phyloP scores from a whole-genome alignment of 2,329 filamentous ascomycete species.

The Fusarium sp. region DNA sequence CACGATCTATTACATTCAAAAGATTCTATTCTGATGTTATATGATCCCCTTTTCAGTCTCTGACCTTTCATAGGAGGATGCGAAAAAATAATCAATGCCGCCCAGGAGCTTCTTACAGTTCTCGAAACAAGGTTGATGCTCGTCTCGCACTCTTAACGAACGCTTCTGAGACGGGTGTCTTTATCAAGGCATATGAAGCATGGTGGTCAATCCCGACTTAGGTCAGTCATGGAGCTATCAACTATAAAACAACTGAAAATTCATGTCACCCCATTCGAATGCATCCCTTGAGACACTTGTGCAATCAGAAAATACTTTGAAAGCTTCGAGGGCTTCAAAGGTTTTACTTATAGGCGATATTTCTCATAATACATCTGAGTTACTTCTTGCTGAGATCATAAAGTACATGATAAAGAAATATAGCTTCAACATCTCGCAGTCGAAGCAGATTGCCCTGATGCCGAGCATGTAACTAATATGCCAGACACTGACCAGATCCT shows the following conservation, averaged over 20 bases:
- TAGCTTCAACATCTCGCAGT: conserved; percentile 28
- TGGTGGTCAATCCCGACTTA: not conserved
- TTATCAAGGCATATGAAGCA: too few relatives aligned
- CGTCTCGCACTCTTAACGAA: not conserved
- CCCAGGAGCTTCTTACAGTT: too few relatives aligned
- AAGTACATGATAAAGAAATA: conserved; percentile 32
- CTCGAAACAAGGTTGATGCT: too few relatives aligned
- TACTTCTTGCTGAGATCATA: conserved; percentile 26
- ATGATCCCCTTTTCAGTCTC: too few relatives aligned
- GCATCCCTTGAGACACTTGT: conserved; percentile 1
- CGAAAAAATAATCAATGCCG: too few relatives aligned
- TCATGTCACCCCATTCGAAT: conserved; percentile 15
- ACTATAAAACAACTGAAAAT: conserved; percentile 12
- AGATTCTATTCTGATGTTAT: too few relatives aligned
- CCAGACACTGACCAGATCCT: conserved; percentile 7
- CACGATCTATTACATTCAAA: too few relatives aligned
- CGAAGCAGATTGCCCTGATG: conserved; percentile 30
- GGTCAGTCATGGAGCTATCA: conserved; percentile 4
- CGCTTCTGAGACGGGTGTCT: not conserved
- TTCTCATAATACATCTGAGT: conserved; percentile 28
- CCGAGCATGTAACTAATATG: conserved; percentile 25
- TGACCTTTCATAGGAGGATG: too few relatives aligned
- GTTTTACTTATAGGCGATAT: conserved; percentile 22
- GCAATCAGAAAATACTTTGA: conserved; percentile 19
- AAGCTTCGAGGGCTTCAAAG: conserved; percentile 20